Percentiles rank a stretch among this genome's conserved stretches.
These are phyloP conservation scores for Cercospora sojina DNA, from an alignment of 2,329 filamentous ascomycete genomes.

Conservation along the genomic window DNA sequence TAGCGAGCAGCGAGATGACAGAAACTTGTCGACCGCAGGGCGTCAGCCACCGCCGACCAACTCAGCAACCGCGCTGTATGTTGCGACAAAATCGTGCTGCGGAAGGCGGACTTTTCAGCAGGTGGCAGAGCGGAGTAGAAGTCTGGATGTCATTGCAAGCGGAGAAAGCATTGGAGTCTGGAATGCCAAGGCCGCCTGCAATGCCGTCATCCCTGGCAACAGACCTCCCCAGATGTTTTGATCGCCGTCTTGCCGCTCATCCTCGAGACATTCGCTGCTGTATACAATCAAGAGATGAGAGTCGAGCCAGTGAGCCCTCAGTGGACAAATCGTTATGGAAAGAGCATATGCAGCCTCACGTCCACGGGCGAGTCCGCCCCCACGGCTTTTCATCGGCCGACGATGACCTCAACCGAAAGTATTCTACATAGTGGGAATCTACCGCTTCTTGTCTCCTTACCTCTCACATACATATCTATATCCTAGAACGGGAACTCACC, in stretches of 20 bases:
- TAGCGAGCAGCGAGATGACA: constrained; percentile 8
- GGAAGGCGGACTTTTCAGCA: not conserved
- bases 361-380: constrained; percentile 8
- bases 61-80: not conserved
- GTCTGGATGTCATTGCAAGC: not conserved
- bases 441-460: not conserved
- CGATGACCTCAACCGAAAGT: constrained; percentile 7
- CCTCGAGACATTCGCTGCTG: not conserved
- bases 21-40: not conserved
- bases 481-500: no score
- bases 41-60: not conserved
- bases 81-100: not conserved
- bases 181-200: not conserved
- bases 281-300: not conserved
- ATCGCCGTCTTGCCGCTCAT: not conserved
- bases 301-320: not conserved
- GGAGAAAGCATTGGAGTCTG: constrained; percentile 9
- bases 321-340: not conserved
- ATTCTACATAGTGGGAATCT: not conserved
- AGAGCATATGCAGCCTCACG: not conserved
- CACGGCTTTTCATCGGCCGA: constrained; percentile 5
- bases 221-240: not conserved
- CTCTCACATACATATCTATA: no score
- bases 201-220: not conserved
- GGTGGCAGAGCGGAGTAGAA: not conserved